Evolutionary conservation across 345 rosid species (phyloP).

Genomic region (Aquilaria malaccensis): DNA sequence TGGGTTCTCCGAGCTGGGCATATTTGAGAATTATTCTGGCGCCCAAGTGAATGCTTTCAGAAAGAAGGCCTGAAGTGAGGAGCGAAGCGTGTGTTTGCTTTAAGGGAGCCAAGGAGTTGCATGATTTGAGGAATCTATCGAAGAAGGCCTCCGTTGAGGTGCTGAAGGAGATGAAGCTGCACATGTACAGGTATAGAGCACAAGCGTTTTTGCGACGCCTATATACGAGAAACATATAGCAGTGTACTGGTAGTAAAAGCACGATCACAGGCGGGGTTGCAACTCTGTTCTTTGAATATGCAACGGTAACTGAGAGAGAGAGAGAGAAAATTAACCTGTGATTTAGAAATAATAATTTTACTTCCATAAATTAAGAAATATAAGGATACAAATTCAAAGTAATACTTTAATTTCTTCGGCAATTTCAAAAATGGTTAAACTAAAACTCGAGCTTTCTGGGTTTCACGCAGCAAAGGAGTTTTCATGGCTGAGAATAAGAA

Average conservation of each 20-base stretch:
- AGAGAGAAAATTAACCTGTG: too few species aligned
- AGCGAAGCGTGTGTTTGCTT: conserved; percentile 40
- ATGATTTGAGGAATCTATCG: conserved; percentile 22
- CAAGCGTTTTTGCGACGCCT: conserved; percentile 12
- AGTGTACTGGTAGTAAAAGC: too few species aligned
- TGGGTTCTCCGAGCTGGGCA: conserved; percentile 23
- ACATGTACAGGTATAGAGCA: background rate
- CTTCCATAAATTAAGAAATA: too few species aligned
- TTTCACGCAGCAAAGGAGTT: too few species aligned
- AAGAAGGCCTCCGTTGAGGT: conserved; percentile 18
- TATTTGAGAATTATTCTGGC: conserved; percentile 35
- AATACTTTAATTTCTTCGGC: too few species aligned
- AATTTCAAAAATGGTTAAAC: too few species aligned
- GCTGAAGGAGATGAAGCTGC: background rate
- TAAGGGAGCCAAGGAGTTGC: conserved; percentile 22
- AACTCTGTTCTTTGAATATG: too few species aligned
- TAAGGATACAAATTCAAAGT: too few species aligned
- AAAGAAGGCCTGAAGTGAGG: conserved; percentile 19
- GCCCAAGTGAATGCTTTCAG: conserved; percentile 26
- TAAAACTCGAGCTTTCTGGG: too few species aligned
- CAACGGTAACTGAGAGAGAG: too few species aligned
- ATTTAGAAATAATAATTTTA: too few species aligned
- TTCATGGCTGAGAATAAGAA: too few species aligned
- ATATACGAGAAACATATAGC: background rate
- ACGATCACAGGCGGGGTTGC: conserved; percentile 7